Evolutionary conservation across 192 early-diverging fungal species (phyloP), one percentile per base, ranked within the genome.

Genomic region (Mortierella claussenii): DNA sequence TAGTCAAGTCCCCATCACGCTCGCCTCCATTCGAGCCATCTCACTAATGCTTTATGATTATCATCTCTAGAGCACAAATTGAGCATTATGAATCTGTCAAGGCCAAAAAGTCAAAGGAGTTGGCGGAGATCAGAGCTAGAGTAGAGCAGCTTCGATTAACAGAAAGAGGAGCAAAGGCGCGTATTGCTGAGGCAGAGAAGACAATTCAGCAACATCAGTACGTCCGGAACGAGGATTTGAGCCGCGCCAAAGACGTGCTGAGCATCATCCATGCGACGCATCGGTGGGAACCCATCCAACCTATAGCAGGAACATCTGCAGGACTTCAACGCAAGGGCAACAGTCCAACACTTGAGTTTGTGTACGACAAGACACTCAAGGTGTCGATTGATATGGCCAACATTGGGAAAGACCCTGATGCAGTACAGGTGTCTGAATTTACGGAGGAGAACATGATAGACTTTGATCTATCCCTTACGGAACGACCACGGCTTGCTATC

Each of bases 131-230:
- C 23, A 34, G 30, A 11, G 51, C 45, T 9, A 52, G 61, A 32
- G 73, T 67, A 13, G 63, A 61, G 10, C 64, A 76, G 31, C 46
- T 76, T 18, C 31, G 55, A 20, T 23, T 61, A n/a, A 24, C 21
- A 15, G 73, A 66, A 37, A 50, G 51, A 21, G 15, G n/a, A 24
- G 26, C 24, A 3, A 60, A 53, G 40, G 21, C 28, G 15, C 46
- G 64, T 27, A 67, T 67, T 0, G 30, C 32, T 2, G 57, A 37
- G 15, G 51, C 73, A 2, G 64, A 67, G 51, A 67, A 67, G 40
- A 76, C 64, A 20, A 67, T 76, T 20, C 52, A 76, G n/a, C 47
- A 76, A 2, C 32, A 67, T 48, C 64, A 65, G 24, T 76, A 61
- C 33, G 53, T 60, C 1, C 56, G 73, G 1, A 54, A 40, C 2